Conservation (phyloP, 148 eudicot genomes). For the Rhododendron simsii region DNA sequence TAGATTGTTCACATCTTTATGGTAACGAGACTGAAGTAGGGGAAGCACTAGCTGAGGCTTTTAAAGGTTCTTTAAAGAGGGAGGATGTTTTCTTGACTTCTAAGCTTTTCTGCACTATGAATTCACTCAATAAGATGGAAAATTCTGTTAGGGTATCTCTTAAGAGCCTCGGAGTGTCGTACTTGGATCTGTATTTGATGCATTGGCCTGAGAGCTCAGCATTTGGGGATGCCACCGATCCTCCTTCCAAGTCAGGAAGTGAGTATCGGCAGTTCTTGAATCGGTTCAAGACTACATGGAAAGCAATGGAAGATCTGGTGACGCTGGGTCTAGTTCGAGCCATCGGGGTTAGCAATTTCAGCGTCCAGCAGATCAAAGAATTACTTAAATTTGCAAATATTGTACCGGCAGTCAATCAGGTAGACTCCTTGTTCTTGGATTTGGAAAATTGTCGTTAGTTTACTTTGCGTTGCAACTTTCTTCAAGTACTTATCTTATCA, state of each 20-base stretch:
- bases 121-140: conserved; percentile 33
- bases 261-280: conserved; percentile 28
- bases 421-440: conserved; percentile 5
- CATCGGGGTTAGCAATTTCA: conserved; percentile 31
- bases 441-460: not conserved
- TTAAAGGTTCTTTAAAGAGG: conserved; percentile 24
- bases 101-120: conserved; percentile 26
- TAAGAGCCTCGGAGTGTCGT: conserved; percentile 30
- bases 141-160: conserved; percentile 30
- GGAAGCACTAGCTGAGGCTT: conserved; percentile 23
- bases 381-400: conserved; percentile 29
- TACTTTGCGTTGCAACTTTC: not conserved
- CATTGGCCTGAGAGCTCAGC: conserved; percentile 34
- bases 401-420: conserved; percentile 34
- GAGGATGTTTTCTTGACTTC: conserved; percentile 34
- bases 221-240: conserved; percentile 35
- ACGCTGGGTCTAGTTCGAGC: conserved; percentile 29
- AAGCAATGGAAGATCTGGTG: conserved; percentile 27
- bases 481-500: not conserved
- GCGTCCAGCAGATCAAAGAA: conserved; percentile 24
- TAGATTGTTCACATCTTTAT: conserved; percentile 33
- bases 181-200: conserved; percentile 36
- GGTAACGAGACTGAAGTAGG: conserved; percentile 34
- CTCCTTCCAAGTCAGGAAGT: conserved; percentile 28
- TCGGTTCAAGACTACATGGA: conserved; percentile 28